A percentile compares a stretch with the other conserved stretches of the same genome.
These are phyloP conservation scores for Didymellaceae sp. DNA, from an alignment of 2,329 filamentous ascomycete genomes.

Conservation along the genomic window DNA sequence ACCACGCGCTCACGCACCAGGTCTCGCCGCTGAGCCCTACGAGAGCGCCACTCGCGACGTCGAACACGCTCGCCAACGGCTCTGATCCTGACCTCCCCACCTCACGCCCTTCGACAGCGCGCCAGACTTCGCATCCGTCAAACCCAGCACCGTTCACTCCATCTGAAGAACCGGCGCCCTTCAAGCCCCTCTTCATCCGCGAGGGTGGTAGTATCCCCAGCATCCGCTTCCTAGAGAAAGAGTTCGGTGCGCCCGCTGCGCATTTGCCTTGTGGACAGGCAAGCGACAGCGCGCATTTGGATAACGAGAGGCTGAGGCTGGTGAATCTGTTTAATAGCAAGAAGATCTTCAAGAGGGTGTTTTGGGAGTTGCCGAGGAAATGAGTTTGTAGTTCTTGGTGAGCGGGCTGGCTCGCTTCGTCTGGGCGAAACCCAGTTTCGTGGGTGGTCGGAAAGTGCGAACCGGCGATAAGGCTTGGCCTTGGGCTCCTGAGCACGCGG, in stretches of 20 bases:
- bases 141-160: no score
- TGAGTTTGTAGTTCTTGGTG: background rate
- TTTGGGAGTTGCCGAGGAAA: conserved; percentile 63
- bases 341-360: conserved; percentile 89
- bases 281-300: conserved; percentile 90
- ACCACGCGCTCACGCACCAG: background rate
- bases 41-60: conserved; percentile 55
- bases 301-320: conserved; percentile 90
- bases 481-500: no score
- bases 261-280: conserved; percentile 95
- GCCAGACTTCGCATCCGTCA: no score
- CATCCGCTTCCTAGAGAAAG: conserved; percentile 92
- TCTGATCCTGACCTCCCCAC: conserved; percentile 19
- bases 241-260: conserved; percentile 87
- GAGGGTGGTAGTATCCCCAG: conserved; percentile 95
- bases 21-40: conserved; percentile 17
- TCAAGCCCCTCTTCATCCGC: conserved; percentile 85
- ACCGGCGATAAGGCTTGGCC: no score
- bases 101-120: background rate
- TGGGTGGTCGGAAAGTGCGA: no score
- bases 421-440: background rate
- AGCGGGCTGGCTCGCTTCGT: background rate
- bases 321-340: conserved; percentile 89
- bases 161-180: background rate
- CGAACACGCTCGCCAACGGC: conserved; percentile 57